Evolutionary conservation across 2,329 filamentous ascomycete species (phyloP), one percentile per base, ranked within the genome.

Genomic region (Aspergillus sclerotialis): DNA sequence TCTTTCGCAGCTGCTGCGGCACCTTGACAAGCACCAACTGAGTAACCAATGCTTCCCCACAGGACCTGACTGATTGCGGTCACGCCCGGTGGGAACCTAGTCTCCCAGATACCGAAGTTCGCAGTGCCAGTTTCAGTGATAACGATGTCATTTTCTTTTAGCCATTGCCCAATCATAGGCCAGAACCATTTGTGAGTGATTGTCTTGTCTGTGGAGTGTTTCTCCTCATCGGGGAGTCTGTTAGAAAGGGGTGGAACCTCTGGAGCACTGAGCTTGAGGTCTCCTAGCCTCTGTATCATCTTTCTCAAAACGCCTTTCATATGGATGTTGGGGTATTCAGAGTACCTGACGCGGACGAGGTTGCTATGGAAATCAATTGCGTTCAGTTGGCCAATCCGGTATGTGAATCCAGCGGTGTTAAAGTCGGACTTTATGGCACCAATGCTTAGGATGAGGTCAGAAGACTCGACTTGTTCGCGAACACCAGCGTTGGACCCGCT

Each of bases 31-130:
- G 77, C 68, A 15, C 76, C 77, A 4, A 80, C 72, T 1, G 76
- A 75, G 49, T 80, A 82, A 0, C 79, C 79, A 44, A 82, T 83
- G 28, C 70, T 76, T 28, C 76, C 75, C 78, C 78, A 82, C 9
- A 92, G 75, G 2, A 85, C 81, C 55, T 92, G 86, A 33, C 77
- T 87, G 50, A 94, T 76, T 12, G 83, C 84, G 6, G 76, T 85
- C n/a, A 89, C 83, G n/a, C 75, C 72, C 3, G 68, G 57, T 0
- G 87, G 87, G 65, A 94, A 92, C 27, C 76, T 75, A 4, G 86
- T 89, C 38, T 89, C 84, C 77, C 84, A 87, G 50, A 92, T 84
- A 36, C 88, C 88, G 57, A 93, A 90, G 64, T 88, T 90, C 38
- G 86, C 72, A 0, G 88, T 94, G 25, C 87, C 88, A 2, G 87